Base-by-base conservation (phyloP, 176 grass and related monocot genomes). In the Oropetium thomaeum region DNA sequence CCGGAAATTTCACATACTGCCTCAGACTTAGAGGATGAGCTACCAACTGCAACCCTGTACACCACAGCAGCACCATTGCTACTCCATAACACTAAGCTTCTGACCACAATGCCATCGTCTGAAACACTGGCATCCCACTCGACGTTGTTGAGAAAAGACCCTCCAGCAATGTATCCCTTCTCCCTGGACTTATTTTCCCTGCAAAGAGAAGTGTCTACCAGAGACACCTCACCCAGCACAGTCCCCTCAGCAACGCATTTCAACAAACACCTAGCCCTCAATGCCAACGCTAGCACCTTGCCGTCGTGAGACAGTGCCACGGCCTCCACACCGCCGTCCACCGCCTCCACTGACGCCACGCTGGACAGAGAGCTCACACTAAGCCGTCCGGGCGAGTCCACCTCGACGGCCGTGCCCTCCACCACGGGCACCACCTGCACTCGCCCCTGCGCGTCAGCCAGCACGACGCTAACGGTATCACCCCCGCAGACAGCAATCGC, bases 181-280 rank as follows among this genome's bases (percentile, higher is more conserved):
- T 29, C 37, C 19, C 68, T 63, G 78, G 59, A 52, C 20, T 71
- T 68, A 38, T 77, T 74, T 25, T 75, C 86, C 73, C 62, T 89
- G 54, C 58, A 89, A 51, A 93, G 74, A 13, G 78, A 82, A 82
- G 76, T 82, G 47, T 64, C 64, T 35, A 42, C 47, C 52, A 89
- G 57, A 58, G 78, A 76, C 14, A 97, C 65, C 67, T 97, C 88
- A 11, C 94, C 90, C 67, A 91, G 43, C 37, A 76, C 59, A 49
- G 44, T 49, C 61, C 86, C 90, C 62, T 91, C 83, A 13, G 34
- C 17, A 4, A 87, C 62, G 33, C 76, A 89, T 82, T 93, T 97
- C 41, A 97, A 87, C 83, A 93, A 93, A 75, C 88, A 97, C 40
- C 74, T 82, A 51, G 67, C 77, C 33, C 74, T 84, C 58, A 80